Evolutionary conservation across 2,329 filamentous ascomycete species (phyloP), one percentile per base, ranked within the genome.

Genomic region (Chaetomium olivaceum): DNA sequence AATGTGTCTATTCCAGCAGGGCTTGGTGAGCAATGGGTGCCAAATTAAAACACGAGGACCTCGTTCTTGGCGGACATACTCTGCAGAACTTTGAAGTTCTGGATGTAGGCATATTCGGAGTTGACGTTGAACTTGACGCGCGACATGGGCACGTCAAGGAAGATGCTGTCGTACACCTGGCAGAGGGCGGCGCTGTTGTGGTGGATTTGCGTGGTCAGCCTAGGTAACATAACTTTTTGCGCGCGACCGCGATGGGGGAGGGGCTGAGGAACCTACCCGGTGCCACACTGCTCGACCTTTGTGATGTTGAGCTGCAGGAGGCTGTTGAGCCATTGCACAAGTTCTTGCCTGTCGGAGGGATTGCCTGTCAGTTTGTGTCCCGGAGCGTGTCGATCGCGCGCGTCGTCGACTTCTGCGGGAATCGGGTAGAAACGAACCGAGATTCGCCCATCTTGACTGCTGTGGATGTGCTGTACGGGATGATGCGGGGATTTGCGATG

Each of bases 41-140:
- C 58, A 62, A 58, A 57, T 3, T 3, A 29, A n/a, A 31, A 61
- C 46, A 54, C 27, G 36, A 29, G 48, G 55, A 43, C 48, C 19
- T 58, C 31, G 50, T 11, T 11, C 19, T 59, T 19, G 57, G 60
- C 33, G 16, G 36, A 82, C 91, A 76, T 83, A 97, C 93, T 96
- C 81, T 97, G 94, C 71, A 99, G 84, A 73, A 98, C 85, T 80
- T 99, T 99, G 86, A 97, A 99, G 79, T 99, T 99, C 81, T 97
- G 92, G 68, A 98, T 88, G 79, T 99, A 99, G 71, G 92, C 91
- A 80, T 97, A 98, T 84, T 99, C 95, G 72, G 89, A 90, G 80
- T 93, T 97, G 75, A 94, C 94, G 77, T 97, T 97, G 86, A 99
- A 99, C 82, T 97, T 97, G 82, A 99, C 94, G 73, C 92, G 89